phyloP scores from a whole-genome alignment of 139 green algal genomes.

The Tetraselmis striata region DNA sequence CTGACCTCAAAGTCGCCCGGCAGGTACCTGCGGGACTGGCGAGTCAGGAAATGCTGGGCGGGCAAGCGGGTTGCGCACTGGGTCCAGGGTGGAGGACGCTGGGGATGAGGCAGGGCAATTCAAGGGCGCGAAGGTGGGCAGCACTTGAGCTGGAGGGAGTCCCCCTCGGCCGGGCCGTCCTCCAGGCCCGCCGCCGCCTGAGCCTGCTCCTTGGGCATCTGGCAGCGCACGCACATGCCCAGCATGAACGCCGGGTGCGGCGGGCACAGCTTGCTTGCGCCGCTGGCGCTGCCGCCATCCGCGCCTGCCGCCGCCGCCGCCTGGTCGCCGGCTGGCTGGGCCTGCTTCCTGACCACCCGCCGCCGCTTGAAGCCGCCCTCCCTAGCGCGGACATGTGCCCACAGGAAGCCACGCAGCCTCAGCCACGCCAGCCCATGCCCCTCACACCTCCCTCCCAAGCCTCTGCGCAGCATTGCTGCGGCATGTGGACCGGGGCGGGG shows the following conservation, averaged over 20 bases:
- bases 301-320: too few species aligned
- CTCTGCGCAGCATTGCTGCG: too few species aligned
- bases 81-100: background rate
- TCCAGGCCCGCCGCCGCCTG: background rate
- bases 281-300: too few species aligned
- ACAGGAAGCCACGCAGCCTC: too few species aligned
- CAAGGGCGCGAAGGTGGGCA: slow-evolving; percentile 10
- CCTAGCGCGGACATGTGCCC: too few species aligned
- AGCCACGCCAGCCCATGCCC: too few species aligned
- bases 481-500: too few species aligned
- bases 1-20: slow-evolving; percentile 37
- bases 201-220: slow-evolving; percentile 17
- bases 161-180: background rate
- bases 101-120: background rate
- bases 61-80: background rate
- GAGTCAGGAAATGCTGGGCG: background rate
- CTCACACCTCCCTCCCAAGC: too few species aligned
- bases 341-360: too few species aligned
- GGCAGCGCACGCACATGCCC: slow-evolving; percentile 73
- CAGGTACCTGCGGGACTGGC: slow-evolving; percentile 18
- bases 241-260: slow-evolving; percentile 65
- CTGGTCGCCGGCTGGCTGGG: too few species aligned
- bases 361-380: too few species aligned
- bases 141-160: background rate
- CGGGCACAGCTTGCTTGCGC: slow-evolving; percentile 31